Evolutionary conservation across 2,329 filamentous ascomycete species (phyloP).

Genomic region (Didymella keratinophila): DNA sequence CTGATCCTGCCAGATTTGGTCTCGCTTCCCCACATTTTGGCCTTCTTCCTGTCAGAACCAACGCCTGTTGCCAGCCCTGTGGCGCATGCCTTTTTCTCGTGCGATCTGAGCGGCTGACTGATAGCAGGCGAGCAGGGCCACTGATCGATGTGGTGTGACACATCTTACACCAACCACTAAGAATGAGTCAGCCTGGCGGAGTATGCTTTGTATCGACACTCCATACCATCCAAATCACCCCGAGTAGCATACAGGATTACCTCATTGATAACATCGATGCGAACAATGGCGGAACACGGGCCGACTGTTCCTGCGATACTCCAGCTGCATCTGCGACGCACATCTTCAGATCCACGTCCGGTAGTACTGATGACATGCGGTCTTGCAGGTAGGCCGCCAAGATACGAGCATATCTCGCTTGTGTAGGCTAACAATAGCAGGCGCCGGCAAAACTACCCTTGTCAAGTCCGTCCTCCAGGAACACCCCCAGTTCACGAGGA

Average conservation of each 20-base stretch:
- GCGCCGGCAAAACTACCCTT: slow-evolving; percentile 24
- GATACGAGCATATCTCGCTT: too few relatives aligned
- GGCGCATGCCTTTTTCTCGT: background rate
- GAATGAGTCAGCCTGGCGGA: background rate
- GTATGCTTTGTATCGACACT: background rate
- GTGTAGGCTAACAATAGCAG: background rate
- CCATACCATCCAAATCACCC: background rate
- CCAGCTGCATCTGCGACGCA: slow-evolving; percentile 4
- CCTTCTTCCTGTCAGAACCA: background rate
- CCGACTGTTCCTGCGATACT: background rate
- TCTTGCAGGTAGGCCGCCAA: slow-evolving; percentile 13
- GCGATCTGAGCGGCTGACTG: background rate
- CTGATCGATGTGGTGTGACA: background rate
- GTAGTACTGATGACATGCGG: slow-evolving; percentile 22
- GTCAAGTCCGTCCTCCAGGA: slow-evolving; percentile 11
- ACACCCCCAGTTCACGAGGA: slow-evolving; percentile 11
- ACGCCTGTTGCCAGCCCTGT: background rate
- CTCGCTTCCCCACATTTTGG: slow-evolving; percentile 7
- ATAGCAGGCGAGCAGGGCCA: background rate
- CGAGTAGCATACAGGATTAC: background rate
- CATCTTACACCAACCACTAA: background rate
- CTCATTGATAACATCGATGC: background rate
- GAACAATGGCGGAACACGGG: background rate
- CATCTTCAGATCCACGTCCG: slow-evolving; percentile 5
- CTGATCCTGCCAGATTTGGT: slow-evolving; percentile 1